Conservation (phyloP, 2,329 filamentous ascomycete genomes). For the Helotiales sp. region DNA sequence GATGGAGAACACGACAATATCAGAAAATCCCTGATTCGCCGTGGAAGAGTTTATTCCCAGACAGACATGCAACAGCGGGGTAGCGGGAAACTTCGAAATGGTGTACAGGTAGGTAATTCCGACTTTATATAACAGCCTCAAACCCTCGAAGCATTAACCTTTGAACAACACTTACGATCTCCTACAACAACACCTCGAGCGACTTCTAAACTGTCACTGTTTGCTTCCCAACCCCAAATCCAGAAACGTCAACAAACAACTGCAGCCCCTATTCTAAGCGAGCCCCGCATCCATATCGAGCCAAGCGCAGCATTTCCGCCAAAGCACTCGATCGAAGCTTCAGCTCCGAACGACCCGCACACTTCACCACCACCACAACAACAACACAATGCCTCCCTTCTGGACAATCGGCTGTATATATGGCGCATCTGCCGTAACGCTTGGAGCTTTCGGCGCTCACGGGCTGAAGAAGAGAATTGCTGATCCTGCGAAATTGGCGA, state of each 20-base stretch:
- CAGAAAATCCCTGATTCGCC: no score
- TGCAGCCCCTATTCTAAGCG: slow-evolving; percentile 1
- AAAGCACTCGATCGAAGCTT: not conserved
- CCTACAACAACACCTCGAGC: no score
- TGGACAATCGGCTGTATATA: slow-evolving; percentile 67
- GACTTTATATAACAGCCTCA: no score
- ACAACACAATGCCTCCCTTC: slow-evolving; percentile 47
- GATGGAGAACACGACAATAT: no score
- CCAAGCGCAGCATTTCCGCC: not conserved
- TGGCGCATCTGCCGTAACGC: slow-evolving; percentile 63
- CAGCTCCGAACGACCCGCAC: not conserved
- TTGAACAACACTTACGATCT: no score
- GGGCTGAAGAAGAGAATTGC: slow-evolving; percentile 65
- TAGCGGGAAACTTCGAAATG: no score
- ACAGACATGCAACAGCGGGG: no score
- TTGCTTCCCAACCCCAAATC: not conserved
- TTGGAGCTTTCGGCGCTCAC: slow-evolving; percentile 72
- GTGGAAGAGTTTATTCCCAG: no score
- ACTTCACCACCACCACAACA: not conserved
- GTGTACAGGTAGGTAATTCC: no score
- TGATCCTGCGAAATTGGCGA: slow-evolving; percentile 63
- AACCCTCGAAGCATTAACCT: no score
- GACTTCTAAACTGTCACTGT: no score
- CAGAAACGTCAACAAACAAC: not conserved
- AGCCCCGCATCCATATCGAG: not conserved